phyloP scores from a whole-genome alignment of 2,329 filamentous ascomycete species.

The Pestalotiopsis sp. region DNA sequence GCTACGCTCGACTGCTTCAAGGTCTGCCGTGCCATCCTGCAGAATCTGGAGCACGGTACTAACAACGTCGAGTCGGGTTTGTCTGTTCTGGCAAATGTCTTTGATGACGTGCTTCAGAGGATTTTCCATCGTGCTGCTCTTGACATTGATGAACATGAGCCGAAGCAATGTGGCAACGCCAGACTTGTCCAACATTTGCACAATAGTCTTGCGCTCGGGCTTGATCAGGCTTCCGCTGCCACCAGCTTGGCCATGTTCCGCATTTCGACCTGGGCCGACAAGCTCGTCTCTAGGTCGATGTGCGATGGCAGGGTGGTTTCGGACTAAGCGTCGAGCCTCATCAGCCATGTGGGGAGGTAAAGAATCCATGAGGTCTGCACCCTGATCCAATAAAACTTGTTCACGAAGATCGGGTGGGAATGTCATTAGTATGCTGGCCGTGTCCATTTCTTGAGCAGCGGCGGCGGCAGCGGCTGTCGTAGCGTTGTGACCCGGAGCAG shows the following conservation, averaged over 20 bases:
- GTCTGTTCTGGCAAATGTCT: constrained; percentile 94
- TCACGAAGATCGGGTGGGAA: constrained; percentile 83
- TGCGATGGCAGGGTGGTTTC: constrained; percentile 31
- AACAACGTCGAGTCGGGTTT: constrained; percentile 91
- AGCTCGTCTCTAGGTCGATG: constrained; percentile 45
- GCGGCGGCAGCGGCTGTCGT: constrained; percentile 51
- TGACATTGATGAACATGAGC: constrained; percentile 91
- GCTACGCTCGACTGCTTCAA: constrained; percentile 91
- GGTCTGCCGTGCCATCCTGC: constrained; percentile 92
- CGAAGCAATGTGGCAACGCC: constrained; percentile 94
- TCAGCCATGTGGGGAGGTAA: constrained; percentile 84
- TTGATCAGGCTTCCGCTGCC: constrained; percentile 49
- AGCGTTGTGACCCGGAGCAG: constrained; percentile 54
- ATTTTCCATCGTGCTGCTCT: constrained; percentile 82
- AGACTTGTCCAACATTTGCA: constrained; percentile 96
- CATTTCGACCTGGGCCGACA: constrained; percentile 20
- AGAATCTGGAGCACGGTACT: constrained; percentile 90
- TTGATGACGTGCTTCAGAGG: constrained; percentile 86
- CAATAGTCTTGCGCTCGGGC: constrained; percentile 75
- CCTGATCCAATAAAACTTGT: constrained; percentile 87
- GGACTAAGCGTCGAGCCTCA: constrained; percentile 74
- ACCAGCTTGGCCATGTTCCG: constrained; percentile 25
- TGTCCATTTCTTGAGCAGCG: constrained; percentile 73
- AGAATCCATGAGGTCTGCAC: constrained; percentile 81
- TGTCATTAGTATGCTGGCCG: constrained; percentile 88